Percentiles rank a stretch among this genome's conserved stretches.
Evolutionary conservation across 495 filamentous ascomycete genomes (phyloP).

Genomic region (Tuber borchii): DNA sequence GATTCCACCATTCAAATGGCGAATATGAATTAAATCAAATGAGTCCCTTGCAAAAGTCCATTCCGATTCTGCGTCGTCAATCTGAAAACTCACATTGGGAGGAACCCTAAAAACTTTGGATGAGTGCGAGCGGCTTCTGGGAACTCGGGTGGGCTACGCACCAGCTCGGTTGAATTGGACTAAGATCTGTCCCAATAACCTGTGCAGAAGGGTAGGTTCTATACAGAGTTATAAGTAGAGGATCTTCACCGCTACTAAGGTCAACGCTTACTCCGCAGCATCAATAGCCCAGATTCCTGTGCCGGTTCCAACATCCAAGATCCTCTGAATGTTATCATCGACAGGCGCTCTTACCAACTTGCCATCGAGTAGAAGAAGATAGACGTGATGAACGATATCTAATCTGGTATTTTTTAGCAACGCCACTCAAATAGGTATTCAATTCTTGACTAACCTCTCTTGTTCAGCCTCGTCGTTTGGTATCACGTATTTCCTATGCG

Average conservation of each 20-base stretch:
- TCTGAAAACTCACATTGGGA: slow-evolving; percentile 49
- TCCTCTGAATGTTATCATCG: slow-evolving; percentile 48
- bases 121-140: background rate
- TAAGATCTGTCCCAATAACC: slow-evolving; percentile 43
- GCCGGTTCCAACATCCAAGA: slow-evolving; percentile 60
- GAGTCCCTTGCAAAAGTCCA: slow-evolving; percentile 48
- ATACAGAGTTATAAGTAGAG: slow-evolving; percentile 43
- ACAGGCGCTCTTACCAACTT: slow-evolving; percentile 55
- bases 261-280: slow-evolving; percentile 18
- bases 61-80: slow-evolving; percentile 50
- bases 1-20: slow-evolving; percentile 38
- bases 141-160: slow-evolving; percentile 4
- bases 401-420: slow-evolving; percentile 43
- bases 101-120: slow-evolving; percentile 40
- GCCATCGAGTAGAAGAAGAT: slow-evolving; percentile 49
- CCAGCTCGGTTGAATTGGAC: slow-evolving; percentile 51
- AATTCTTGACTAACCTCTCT: slow-evolving; percentile 10
- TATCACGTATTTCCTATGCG: slow-evolving; percentile 47
- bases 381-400: slow-evolving; percentile 61
- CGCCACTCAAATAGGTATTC: background rate
- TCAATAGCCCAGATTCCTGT: slow-evolving; percentile 66
- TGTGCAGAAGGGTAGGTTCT: slow-evolving; percentile 32
- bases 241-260: background rate
- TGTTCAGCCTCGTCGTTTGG: slow-evolving; percentile 50
- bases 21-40: slow-evolving; percentile 47